phyloP scores from a whole-genome alignment of 192 early-diverging fungal genomes.

The Coemansia asiatica region DNA sequence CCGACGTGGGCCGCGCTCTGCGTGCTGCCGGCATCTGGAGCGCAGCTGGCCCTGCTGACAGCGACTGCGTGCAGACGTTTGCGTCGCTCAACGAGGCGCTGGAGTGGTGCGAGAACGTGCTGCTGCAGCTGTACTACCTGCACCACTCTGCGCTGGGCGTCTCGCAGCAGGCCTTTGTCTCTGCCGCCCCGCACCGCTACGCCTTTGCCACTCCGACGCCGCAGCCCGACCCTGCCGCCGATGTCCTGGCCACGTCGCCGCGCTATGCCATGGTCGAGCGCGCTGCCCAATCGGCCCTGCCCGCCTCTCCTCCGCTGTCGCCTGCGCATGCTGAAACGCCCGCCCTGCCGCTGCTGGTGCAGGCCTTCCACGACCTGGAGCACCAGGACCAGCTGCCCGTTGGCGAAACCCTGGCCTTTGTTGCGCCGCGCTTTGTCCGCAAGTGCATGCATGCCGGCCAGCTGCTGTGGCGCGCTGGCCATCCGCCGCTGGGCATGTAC shows the following conservation, averaged over 20 bases:
- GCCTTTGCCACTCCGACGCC: conserved; percentile 32
- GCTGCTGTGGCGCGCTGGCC: conserved; percentile 69
- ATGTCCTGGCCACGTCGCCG: conserved; percentile 37
- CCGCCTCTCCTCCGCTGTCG: conserved; percentile 15
- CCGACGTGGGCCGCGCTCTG: conserved; percentile 69
- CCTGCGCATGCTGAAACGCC: conserved; percentile 16
- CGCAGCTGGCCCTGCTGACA: conserved; percentile 29
- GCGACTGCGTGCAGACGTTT: conserved; percentile 70
- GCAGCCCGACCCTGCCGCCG: conserved; percentile 28
- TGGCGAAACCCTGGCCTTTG: conserved; percentile 59
- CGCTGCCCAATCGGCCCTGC: conserved; percentile 48
- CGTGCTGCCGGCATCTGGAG: conserved; percentile 66
- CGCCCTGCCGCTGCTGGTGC: conserved; percentile 58
- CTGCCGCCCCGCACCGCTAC: conserved; percentile 27
- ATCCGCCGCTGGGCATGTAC: conserved; percentile 63
- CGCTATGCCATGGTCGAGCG: conserved; percentile 43
- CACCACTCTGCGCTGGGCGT: conserved; percentile 51
- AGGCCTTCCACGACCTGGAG: conserved; percentile 67
- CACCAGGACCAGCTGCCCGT: conserved; percentile 40
- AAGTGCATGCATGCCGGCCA: conserved; percentile 56
- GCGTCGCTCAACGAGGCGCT: conserved; percentile 82
- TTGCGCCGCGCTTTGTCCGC: conserved; percentile 69
- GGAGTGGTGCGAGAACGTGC: conserved; percentile 92
- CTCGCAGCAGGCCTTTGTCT: conserved; percentile 10
- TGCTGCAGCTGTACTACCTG: conserved; percentile 76